Base-by-base conservation (phyloP, 2,329 filamentous ascomycete genomes). In the Talaromyces amestolkiae region DNA sequence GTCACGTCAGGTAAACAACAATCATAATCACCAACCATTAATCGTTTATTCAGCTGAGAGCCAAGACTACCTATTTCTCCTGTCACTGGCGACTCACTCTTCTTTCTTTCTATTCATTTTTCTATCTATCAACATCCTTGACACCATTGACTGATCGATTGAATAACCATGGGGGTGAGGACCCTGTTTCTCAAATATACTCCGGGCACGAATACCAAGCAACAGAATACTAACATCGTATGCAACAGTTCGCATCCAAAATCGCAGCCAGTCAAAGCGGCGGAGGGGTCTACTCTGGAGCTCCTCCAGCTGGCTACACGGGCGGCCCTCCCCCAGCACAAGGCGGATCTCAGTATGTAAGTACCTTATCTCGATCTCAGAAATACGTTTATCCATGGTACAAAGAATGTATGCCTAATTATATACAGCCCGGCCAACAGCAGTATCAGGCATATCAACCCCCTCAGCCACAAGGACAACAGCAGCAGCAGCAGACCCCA, bases 401-500 rank as follows among this genome's bases (percentile, higher is more conserved):
- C 33, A 47, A 5, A 17, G 37, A 22, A 53, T 53, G 54, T 22
- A 11, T 47, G 51, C 39, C 51, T 63, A 15, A 63, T n/a, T 19
- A 9, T 3, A 15, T 8, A 33, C 65, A 72, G 68, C 69, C 69
- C 11, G 68, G 68, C 61, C 68, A 70, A 45, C 71, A 66, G 56
- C 65, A 67, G 72, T 87, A 87, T 76, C 84, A 87, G 78, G 81
- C 85, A 69, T 87, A 84, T 74, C 81, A 80, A 70, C 81, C 80
- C 56, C 67, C 72, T 67, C 65, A 68, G 61, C 72, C 73, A 65
- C 64, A 66, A 47, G 66, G n/a, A 53, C 49, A 37, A 3, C 58
- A 54, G 31, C 56, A 64, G 54, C 65, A 67, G 66, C 70, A 72
- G 54, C 31, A 27, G 59, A 53, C 71, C 65, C 35, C 63, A 67